Evolutionary conservation across 2,329 filamentous ascomycete genomes (phyloP), one percentile per base, ranked within the genome.

Genomic region (Aspergillus caelatus): DNA sequence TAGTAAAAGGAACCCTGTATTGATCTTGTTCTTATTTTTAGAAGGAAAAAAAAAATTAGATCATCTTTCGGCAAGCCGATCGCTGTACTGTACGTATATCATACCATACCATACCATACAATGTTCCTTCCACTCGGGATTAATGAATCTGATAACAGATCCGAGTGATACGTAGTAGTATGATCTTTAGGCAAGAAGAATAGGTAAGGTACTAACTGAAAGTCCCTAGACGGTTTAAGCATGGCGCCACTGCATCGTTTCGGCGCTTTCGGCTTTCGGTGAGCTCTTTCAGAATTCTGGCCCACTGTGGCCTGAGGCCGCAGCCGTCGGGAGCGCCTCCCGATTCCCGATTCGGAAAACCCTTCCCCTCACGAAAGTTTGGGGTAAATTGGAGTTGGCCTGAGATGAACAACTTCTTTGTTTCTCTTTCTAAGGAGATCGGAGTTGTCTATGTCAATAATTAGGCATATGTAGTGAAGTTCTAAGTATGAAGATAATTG

Each of bases 201-300:
- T 32, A 53, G 30, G 26, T 53, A 53, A 53, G 45, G 11, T 26
- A 26, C 26, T 32, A 54, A 21, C 32, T 21, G 28, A 34, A 34
- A 36, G 52, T 36, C 28, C 28, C 10, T 30, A 21, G 32, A 30
- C 46, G 16, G 36, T 48, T 39, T 23, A 19, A 50, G 46, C 16
- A 50, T 59, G 57, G 57, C 30, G 57, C 57, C 45, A 59, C 19
- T 48, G 43, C 34, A 8, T 39, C 3, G 4, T n/a, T n/a, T 9
- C 19, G 19, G 39, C 19, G 39, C 39, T 41, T 30, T 26, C 26
- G 26, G 48, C 16, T 36, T 45, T 59, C 68, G 69, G 69, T 71
- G 69, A 70, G 61, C 68, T 66, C 41, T 64, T 68, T 62, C 50
- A 56, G 66, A 59, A 63, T 50, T 55, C 57, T 39, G 48, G 36